Conservation (phyloP, 2,329 filamentous ascomycete genomes). For the Aspergillus intermedius region DNA sequence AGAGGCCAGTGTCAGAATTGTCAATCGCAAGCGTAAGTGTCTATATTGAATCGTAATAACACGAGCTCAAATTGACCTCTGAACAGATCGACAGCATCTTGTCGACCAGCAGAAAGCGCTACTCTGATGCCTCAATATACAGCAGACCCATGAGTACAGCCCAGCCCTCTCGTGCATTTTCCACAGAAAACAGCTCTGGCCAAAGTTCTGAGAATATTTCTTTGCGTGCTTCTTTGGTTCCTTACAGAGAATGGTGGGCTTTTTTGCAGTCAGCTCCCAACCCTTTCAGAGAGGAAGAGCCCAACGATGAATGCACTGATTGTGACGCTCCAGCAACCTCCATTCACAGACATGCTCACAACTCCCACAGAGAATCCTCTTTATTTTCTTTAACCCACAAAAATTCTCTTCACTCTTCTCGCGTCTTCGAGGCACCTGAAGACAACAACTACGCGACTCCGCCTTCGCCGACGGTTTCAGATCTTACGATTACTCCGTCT, state of each 20-base stretch:
- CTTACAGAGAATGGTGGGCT: conserved; percentile 1
- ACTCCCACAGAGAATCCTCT: not conserved
- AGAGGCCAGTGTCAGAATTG: not conserved
- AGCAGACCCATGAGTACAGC: not conserved
- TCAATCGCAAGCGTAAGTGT: conserved; percentile 1
- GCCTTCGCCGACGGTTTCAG: conserved; percentile 3
- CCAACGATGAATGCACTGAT: not conserved
- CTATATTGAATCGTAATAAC: too few species aligned
- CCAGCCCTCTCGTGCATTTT: not conserved
- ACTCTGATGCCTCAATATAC: not conserved
- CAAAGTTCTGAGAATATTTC: conserved; percentile 1
- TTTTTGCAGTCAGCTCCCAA: conserved; percentile 7
- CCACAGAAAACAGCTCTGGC: not conserved
- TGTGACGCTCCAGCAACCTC: not conserved
- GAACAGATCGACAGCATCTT: not conserved
- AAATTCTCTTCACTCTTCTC: not conserved
- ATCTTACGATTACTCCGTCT: not conserved
- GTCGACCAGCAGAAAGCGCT: not conserved
- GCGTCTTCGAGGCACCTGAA: not conserved
- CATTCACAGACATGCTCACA: not conserved
- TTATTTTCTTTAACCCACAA: not conserved
- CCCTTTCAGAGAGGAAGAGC: conserved; percentile 1
- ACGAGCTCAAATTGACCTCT: not conserved
- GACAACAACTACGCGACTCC: not conserved
- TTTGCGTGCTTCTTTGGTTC: conserved; percentile 4